phyloP scores from a whole-genome alignment of 2,329 filamentous ascomycete species.

The Aspergillus melleus region DNA sequence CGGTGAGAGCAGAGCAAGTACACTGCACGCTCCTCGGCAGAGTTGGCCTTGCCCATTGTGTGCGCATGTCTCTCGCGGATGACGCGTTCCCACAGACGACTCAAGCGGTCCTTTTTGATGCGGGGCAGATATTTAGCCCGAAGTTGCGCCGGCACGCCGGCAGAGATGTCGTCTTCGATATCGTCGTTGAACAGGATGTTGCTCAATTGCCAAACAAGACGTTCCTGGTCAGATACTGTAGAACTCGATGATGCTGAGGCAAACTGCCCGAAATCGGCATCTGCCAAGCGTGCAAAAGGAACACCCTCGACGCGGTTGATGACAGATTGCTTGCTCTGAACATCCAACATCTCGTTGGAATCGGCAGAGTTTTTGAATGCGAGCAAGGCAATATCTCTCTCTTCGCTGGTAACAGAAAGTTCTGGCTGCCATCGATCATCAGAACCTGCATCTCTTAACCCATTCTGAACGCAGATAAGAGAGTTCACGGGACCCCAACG shows the following conservation, averaged over 20 bases:
- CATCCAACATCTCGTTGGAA: slow-evolving; percentile 32
- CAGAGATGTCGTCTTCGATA: slow-evolving; percentile 48
- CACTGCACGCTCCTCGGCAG: slow-evolving; percentile 79
- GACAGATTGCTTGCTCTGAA: slow-evolving; percentile 35
- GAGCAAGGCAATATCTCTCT: slow-evolving; percentile 33
- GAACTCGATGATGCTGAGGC: slow-evolving; percentile 29
- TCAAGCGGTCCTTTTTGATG: slow-evolving; percentile 51
- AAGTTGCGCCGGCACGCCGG: slow-evolving; percentile 41
- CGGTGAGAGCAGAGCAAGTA: slow-evolving; percentile 76
- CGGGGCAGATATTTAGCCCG: slow-evolving; percentile 42
- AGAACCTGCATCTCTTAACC: slow-evolving; percentile 25
- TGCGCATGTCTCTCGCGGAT: slow-evolving; percentile 64
- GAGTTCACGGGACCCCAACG: slow-evolving; percentile 76
- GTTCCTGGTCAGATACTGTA: slow-evolving; percentile 36
- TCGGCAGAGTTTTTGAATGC: slow-evolving; percentile 24
- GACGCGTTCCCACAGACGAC: slow-evolving; percentile 41
- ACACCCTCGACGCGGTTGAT: slow-evolving; percentile 58
- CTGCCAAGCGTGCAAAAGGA: slow-evolving; percentile 52
- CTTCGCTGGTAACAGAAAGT: slow-evolving; percentile 44
- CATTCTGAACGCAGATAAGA: slow-evolving; percentile 62
- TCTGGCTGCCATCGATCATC: slow-evolving; percentile 53
- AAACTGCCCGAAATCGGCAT: slow-evolving; percentile 36
- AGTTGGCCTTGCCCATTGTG: slow-evolving; percentile 64
- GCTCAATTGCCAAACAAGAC: slow-evolving; percentile 77
- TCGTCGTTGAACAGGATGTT: slow-evolving; percentile 82